phyloP scores from a whole-genome alignment of 2,329 filamentous ascomycete genomes.

The Fonsecaea nubica region DNA sequence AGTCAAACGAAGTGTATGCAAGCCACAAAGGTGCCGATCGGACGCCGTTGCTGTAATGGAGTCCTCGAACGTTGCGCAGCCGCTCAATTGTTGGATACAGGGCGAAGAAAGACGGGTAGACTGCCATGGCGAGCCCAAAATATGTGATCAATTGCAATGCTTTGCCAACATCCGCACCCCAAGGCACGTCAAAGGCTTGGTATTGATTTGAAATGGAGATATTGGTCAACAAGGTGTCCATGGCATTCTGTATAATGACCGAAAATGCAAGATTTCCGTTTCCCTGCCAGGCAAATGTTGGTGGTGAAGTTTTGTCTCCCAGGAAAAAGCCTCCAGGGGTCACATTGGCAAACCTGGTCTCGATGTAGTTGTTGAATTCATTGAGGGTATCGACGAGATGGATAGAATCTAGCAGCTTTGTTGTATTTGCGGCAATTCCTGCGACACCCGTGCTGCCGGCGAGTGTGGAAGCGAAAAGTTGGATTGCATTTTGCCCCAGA shows the following conservation, averaged over 20 bases:
- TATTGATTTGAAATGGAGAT: conserved; percentile 74
- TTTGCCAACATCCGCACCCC: conserved; percentile 70
- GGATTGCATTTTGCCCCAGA: conserved; percentile 37
- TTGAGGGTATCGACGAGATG: conserved; percentile 67
- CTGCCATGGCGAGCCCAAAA: conserved; percentile 76
- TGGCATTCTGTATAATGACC: conserved; percentile 64
- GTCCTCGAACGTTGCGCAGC: conserved; percentile 75
- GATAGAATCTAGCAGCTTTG: conserved; percentile 48
- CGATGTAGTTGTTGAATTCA: conserved; percentile 72
- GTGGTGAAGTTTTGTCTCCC: conserved; percentile 63
- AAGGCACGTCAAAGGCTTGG: conserved; percentile 76
- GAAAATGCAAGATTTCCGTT: conserved; percentile 65
- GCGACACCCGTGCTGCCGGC: conserved; percentile 42
- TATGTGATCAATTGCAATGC: conserved; percentile 81
- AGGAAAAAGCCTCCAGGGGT: conserved; percentile 83
- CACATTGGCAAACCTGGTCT: conserved; percentile 68
- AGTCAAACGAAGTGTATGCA: conserved; percentile 82
- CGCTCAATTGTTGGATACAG: conserved; percentile 88
- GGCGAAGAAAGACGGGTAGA: conserved; percentile 84
- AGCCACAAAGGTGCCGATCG: conserved; percentile 81
- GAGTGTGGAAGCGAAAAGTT: conserved; percentile 40
- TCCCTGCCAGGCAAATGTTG: conserved; percentile 74
- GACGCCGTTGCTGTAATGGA: conserved; percentile 93
- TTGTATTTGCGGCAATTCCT: conserved; percentile 41
- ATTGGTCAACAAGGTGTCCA: conserved; percentile 71